Evolutionary conservation across 2,329 filamentous ascomycete species (phyloP), one percentile per base, ranked within the genome.

Genomic region (Hymenoscyphus fructigenus): DNA sequence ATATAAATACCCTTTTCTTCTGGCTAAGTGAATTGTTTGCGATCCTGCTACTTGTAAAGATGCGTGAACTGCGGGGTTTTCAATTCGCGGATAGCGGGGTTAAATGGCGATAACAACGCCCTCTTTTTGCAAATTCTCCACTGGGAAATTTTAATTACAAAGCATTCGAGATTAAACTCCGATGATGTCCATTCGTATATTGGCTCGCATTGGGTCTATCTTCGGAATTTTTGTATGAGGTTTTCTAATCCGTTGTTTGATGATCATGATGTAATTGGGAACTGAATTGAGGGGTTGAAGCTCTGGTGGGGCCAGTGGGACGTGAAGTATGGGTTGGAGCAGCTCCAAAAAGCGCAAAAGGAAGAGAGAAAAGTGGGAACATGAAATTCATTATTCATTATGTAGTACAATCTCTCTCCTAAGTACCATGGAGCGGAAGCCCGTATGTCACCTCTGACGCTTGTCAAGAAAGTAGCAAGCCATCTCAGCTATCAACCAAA

Each of bases 401-500:
- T 9, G n/a, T 50, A 50, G n/a, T 6, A 50, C 3, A 15, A 26
- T 50, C 7, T 7, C 9, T 20, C 6, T 20, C 9, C 44, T 7
- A 6, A 20, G n/a, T 50, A 26, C 15, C n/a, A 50, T 50, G 44
- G 1, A 36, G 36, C 10, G 3, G 12, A 15, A 41, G 17, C 44
- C 9, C 5, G 5, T 20, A 23, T 23, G 2, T 12, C 5, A 9
- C 44, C 1, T 12, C 9, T 23, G 44, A 50, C 44, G 20, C 44
- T 50, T 23, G 20, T 23, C 44, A 12, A 50, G 20, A 32, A n/a
- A n/a, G n/a, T n/a, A 47, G 17, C 41, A 4, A 23, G 12, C 15
- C 17, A n/a, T 1, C n/a, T 28, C 20, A 63, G 56, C 61, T 64
- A 53, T 68, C 65, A 9, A 68, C 67, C 44, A 71, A 60, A 69